These are phyloP conservation scores for Colletotrichum sansevieriae DNA, from an alignment of 2,329 filamentous ascomycete species.

Conservation along the genomic window DNA sequence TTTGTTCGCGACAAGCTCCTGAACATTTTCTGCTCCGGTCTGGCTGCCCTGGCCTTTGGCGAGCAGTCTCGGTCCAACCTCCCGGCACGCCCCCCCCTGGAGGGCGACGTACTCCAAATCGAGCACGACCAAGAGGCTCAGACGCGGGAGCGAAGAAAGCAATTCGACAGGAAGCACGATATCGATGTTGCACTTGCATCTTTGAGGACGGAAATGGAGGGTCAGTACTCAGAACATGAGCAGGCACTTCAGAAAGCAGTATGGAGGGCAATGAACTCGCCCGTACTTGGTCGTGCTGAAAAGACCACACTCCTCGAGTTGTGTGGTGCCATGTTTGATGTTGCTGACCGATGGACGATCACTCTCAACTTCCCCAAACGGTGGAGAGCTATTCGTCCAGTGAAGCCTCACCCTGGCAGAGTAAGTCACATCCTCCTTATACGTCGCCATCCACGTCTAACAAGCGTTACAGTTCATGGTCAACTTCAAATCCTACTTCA, in stretches of 20 bases:
- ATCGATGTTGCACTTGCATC: conserved; percentile 66
- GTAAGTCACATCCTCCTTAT: conserved; percentile 46
- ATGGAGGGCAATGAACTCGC: conserved; percentile 58
- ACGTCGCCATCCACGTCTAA: conserved; percentile 34
- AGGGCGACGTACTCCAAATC: conserved; percentile 53
- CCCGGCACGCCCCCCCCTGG: conserved; percentile 29
- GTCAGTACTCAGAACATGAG: conserved; percentile 55
- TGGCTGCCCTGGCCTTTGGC: conserved; percentile 74
- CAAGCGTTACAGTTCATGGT: conserved; percentile 49
- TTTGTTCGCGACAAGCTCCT: conserved; percentile 73
- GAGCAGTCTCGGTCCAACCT: conserved; percentile 63
- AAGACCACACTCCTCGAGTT: conserved; percentile 58
- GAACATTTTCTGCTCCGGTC: conserved; percentile 68
- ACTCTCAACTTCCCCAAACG: conserved; percentile 57
- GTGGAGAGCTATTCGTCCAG: conserved; percentile 55
- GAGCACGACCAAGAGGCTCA: conserved; percentile 55
- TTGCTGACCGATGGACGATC: conserved; percentile 57
- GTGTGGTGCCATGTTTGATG: conserved; percentile 62
- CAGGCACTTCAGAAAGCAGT: conserved; percentile 57
- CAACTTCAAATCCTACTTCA: conserved; percentile 55
- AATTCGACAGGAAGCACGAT: conserved; percentile 76
- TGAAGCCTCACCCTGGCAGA: conserved; percentile 52
- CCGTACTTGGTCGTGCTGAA: conserved; percentile 55
- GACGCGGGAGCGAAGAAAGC: conserved; percentile 71
- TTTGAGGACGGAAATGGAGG: conserved; percentile 59